These are phyloP conservation scores for Colletotrichum tabaci DNA, from an alignment of 2,329 filamentous ascomycete genomes.

Conservation along the genomic window DNA sequence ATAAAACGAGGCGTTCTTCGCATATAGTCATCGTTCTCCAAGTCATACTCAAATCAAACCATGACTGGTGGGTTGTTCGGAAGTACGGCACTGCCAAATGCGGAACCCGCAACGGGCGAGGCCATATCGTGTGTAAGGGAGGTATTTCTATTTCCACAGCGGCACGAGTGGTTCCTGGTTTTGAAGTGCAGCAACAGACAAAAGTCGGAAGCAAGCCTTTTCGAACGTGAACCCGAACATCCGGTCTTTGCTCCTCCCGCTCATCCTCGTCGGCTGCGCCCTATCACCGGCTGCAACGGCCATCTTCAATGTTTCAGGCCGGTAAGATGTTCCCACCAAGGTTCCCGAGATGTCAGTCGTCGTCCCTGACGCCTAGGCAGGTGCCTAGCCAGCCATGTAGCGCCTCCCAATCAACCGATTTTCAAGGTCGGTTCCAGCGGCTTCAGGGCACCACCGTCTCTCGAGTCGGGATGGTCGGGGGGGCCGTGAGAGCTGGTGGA, in stretches of 20 bases:
- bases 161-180: slow-evolving; percentile 32
- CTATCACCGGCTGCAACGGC: slow-evolving; percentile 28
- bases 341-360: slow-evolving; percentile 19
- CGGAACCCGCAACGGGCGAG: neutral
- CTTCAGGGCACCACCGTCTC: slow-evolving; percentile 14
- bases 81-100: neutral
- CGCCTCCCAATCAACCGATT: neutral
- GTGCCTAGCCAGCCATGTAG: neutral
- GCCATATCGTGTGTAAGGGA: too few species aligned
- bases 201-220: slow-evolving; percentile 10
- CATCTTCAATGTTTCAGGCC: slow-evolving; percentile 39
- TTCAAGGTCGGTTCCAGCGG: slow-evolving; percentile 15
- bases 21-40: neutral
- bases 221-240: slow-evolving; percentile 35
- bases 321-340: slow-evolving; percentile 42
- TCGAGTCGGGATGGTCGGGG: slow-evolving; percentile 25
- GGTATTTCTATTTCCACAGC: slow-evolving; percentile 9
- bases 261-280: slow-evolving; percentile 13
- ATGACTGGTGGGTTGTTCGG: neutral
- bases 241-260: slow-evolving; percentile 32
- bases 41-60: neutral
- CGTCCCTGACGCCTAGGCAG: neutral
- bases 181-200: slow-evolving; percentile 1
- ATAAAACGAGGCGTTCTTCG: neutral
- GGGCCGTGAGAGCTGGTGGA: neutral